Evolutionary conservation across 2,329 filamentous ascomycete genomes (phyloP), one percentile per base, ranked within the genome.

Genomic region (Colletotrichum karsti): DNA sequence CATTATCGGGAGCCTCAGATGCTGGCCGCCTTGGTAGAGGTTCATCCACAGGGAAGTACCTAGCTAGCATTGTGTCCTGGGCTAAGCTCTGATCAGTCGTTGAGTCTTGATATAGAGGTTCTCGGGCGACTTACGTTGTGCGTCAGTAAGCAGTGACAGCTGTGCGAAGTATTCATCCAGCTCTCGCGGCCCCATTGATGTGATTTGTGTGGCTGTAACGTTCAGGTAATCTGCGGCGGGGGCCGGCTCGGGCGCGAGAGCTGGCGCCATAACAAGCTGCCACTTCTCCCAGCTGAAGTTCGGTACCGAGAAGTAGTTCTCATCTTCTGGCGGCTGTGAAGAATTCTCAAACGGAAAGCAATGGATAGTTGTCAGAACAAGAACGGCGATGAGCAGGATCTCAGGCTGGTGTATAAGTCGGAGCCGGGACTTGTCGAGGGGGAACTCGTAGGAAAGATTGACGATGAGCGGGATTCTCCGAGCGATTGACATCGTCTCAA

Each of bases 281-380:
- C 95, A 98, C 30, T 78, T 79, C 1, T 78, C 70, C 95, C 95
- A 98, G 75, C 95, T 83, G 62, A 98, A 82, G 20, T 79, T 78
- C 1, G 90, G 86, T 73, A 28, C 35, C 57, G 44, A 74, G 69
- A 58, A 76, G 20, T 37, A 28, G 50, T 50, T 56, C 65, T 93
- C 91, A 9, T 81, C 80, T 13, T 18, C 82, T 83, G 37, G 75
- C 78, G 7, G 85, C 86, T 71, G 83, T 58, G 83, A 77, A 12
- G 85, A 74, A 22, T 82, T 81, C 73, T 93, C 89, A 48, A 97
- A 89, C 0, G 95, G 93, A 73, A 93, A 94, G 20, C 92, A 83
- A 3, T 97, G 78, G 73, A 98, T 98, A 4, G 92, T 90, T 4
- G 92, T 89, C 13, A 97, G 85, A 3, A 97, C 82, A 4, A 97